These are phyloP conservation scores for Holtermanniella nyarrowii DNA, from an alignment of 768 basidiomycete species.

Conservation along the genomic window DNA sequence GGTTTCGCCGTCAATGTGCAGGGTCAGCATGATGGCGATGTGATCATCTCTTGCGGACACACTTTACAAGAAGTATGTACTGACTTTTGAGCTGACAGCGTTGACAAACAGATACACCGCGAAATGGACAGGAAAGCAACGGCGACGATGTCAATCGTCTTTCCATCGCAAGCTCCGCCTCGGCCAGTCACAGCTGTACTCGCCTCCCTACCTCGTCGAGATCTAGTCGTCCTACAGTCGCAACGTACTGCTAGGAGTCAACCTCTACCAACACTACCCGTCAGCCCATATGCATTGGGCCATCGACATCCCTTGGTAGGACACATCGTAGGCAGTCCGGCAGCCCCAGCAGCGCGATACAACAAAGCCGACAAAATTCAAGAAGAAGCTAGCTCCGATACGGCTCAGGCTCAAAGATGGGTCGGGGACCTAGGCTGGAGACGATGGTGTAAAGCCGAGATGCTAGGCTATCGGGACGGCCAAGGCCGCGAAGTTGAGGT, in stretches of 20 bases:
- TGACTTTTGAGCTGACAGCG: not conserved
- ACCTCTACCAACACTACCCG: conserved; percentile 48
- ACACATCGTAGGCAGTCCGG: conserved; percentile 49
- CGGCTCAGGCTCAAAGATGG: conserved; percentile 48
- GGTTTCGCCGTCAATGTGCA: conserved; percentile 48
- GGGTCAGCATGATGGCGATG: conserved; percentile 11
- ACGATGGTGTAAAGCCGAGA: conserved; percentile 5
- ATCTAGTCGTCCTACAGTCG: conserved; percentile 48
- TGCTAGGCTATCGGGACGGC: conserved; percentile 10
- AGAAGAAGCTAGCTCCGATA: conserved; percentile 42
- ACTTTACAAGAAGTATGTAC: conserved; percentile 52
- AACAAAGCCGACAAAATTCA: conserved; percentile 16
- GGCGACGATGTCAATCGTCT: conserved; percentile 42
- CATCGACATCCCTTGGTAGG: conserved; percentile 46
- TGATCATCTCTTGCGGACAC: conserved; percentile 54
- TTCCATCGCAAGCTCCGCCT: conserved; percentile 33
- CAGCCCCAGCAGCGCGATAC: conserved; percentile 15
- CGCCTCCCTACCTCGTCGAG: conserved; percentile 53
- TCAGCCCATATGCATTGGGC: conserved; percentile 55
- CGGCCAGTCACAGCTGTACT: conserved; percentile 46
- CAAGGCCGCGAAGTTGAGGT: conserved; percentile 53
- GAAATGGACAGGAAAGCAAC: conserved; percentile 7
- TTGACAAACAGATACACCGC: conserved; percentile 5
- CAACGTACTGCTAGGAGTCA: conserved; percentile 14
- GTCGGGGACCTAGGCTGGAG: conserved; percentile 52